A percentile compares a stretch with the other conserved stretches of the same genome.
phyloP scores from a whole-genome alignment of 2,329 filamentous ascomycete species.

The Aspergillus sp. region DNA sequence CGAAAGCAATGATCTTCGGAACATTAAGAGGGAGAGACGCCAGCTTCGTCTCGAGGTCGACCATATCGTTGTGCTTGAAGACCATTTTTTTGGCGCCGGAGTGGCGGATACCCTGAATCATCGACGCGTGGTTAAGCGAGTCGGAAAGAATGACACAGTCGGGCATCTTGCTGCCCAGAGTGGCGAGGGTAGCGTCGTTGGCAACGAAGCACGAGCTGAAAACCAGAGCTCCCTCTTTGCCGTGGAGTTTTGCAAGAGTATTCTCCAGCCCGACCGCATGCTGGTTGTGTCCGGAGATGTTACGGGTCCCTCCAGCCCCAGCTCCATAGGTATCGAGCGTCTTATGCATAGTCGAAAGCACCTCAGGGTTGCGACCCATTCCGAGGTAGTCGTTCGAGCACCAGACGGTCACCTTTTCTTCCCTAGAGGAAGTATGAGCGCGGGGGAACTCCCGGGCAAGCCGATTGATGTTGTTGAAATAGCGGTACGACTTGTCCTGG shows the following conservation, averaged over 20 bases:
- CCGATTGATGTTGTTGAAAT: conserved; percentile 99
- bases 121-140: conserved; percentile 95
- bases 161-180: conserved; percentile 92
- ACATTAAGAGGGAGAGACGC: conserved; percentile 79
- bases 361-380: conserved; percentile 88
- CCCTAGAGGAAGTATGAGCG: conserved; percentile 80
- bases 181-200: conserved; percentile 95
- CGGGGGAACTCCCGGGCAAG: conserved; percentile 94
- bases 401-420: conserved; percentile 94
- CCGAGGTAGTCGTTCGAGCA: conserved; percentile 99
- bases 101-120: conserved; percentile 99
- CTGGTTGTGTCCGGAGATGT: conserved; percentile 97
- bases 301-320: conserved; percentile 90
- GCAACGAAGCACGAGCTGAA: conserved; percentile 98
- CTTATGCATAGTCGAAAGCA: conserved; percentile 89
- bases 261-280: conserved; percentile 84
- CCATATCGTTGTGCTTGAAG: conserved; percentile 98
- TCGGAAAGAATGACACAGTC: conserved; percentile 98
- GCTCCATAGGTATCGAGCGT: conserved; percentile 93
- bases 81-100: conserved; percentile 96
- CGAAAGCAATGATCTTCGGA: conserved; percentile 98
- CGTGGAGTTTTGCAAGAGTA: conserved; percentile 81
- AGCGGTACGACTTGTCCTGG: conserved; percentile 99
- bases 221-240: conserved; percentile 87
- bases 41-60: conserved; percentile 87